phyloP scores from a whole-genome alignment of 2,329 filamentous ascomycete species.

The Paecilomyces variotii region DNA sequence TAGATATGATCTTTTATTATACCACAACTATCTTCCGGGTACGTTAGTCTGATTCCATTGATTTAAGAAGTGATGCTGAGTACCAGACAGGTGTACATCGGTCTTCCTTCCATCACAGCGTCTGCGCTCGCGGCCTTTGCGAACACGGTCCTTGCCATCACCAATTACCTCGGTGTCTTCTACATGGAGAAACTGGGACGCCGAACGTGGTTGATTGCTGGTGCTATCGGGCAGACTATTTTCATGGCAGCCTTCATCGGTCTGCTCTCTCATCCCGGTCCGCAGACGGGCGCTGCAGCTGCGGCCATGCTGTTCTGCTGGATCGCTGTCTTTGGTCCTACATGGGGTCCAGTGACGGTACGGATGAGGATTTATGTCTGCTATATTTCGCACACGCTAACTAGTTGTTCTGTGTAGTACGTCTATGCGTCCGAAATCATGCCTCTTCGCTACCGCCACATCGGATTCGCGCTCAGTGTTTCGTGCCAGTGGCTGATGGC shows the following conservation, averaged over 20 bases:
- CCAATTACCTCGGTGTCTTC: conserved; percentile 14
- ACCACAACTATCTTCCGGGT: conserved; percentile 18
- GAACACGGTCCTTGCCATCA: conserved; percentile 18
- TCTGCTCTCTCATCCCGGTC: conserved; percentile 9
- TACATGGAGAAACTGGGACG: conserved; percentile 19
- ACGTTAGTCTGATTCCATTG: background rate
- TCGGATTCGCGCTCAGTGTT: conserved; percentile 22
- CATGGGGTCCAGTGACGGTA: conserved; percentile 18
- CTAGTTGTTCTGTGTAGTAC: conserved; percentile 11
- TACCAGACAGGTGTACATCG: conserved; percentile 15
- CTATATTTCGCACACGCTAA: background rate
- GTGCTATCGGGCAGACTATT: conserved; percentile 15
- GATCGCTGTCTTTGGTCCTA: conserved; percentile 23
- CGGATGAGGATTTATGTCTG: conserved; percentile 1
- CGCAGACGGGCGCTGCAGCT: conserved; percentile 14
- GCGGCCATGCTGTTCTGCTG: conserved; percentile 24
- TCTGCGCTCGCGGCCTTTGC: conserved; percentile 17
- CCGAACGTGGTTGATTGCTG: conserved; percentile 20
- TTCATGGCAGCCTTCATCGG: conserved; percentile 22
- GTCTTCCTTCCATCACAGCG: conserved; percentile 13
- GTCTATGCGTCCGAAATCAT: conserved; percentile 26
- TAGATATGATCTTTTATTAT: conserved; percentile 24
- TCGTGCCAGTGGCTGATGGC: conserved; percentile 27
- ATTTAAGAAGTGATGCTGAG: background rate
- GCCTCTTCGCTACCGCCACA: conserved; percentile 27